Evolutionary conservation across 192 early-diverging fungal genomes (phyloP), one percentile per base, ranked within the genome.

Genomic region (Cetraspora pellucida): DNA sequence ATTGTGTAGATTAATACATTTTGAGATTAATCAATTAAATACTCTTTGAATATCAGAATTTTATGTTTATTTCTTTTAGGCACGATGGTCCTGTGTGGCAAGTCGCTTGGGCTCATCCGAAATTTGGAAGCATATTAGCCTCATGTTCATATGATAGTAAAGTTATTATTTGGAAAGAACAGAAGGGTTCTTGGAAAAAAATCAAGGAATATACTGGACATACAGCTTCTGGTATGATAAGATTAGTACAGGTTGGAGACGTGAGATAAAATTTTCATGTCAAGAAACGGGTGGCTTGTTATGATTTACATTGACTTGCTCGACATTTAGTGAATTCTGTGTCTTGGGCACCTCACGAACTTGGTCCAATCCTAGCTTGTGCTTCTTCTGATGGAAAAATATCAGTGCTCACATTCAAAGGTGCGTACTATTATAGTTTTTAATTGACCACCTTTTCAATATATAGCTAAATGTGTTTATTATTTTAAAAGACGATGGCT

Each of bases 31-130:
- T 19, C 4, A 30, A n/a, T 1, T 71, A n/a, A n/a, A 16, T 31
- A 31, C 17, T 57, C 7, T 2, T 25, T 55, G n/a, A n/a, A n/a
- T n/a, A n/a, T 72, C 14, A 55, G 17, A n/a, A 31, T 57, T 21
- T 43, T 10, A 1, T 10, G 27, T 46, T 52, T 25, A 19, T 50
- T 27, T 59, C 58, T 27, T 84, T 73, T 82, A 96, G 93, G 46
- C 97, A 99, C 81, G 91, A 94, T 59, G 97, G 96, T 25, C 98
- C 98, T 4, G 97, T 99, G n/a, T 99, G 98, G 98, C 96, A 97
- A 80, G 93, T 99, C 25, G 87, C 95, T 19, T 99, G 98, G 98
- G 96, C 97, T 16, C 98, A 99, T 79, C 98, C 98, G 52, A 97
- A 97, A 82, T 99, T 94, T 85, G 97, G 97, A 61, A 92, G 86